phyloP scores from a whole-genome alignment of 2,329 filamentous ascomycete genomes.

The Cordyceps pruinosa region DNA sequence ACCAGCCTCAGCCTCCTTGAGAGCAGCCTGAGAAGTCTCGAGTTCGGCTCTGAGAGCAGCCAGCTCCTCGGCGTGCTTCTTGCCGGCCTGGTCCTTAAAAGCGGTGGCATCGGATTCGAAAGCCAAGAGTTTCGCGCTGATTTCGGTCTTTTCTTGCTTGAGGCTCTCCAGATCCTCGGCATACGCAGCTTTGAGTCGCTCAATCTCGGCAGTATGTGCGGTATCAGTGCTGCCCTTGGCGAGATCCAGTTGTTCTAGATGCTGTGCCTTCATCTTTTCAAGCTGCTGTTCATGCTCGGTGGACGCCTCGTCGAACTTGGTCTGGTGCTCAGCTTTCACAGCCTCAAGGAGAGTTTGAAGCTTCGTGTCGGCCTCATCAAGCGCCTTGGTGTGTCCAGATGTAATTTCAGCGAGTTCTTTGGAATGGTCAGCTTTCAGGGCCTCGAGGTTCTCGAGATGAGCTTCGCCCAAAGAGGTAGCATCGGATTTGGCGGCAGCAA shows the following conservation, averaged over 20 bases:
- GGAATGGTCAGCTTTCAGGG: not conserved
- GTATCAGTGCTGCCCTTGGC: not conserved
- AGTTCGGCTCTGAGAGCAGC: conserved; percentile 28
- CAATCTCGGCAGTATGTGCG: not conserved
- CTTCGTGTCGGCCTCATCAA: conserved; percentile 34
- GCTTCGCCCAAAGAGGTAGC: not conserved
- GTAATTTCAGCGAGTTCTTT: conserved; percentile 22
- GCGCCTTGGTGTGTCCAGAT: conserved; percentile 40
- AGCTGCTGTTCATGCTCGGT: conserved; percentile 3
- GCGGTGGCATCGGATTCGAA: conserved; percentile 17
- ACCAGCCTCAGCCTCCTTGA: conserved; percentile 38
- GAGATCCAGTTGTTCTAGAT: not conserved
- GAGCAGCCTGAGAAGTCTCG: conserved; percentile 35
- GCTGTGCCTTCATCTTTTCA: not conserved
- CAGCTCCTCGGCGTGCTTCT: conserved; percentile 30
- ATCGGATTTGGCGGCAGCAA: conserved; percentile 35
- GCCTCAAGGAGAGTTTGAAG: conserved; percentile 14
- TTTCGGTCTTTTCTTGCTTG: conserved; percentile 22
- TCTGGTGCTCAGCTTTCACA: conserved; percentile 34
- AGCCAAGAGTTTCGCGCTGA: conserved; percentile 25
- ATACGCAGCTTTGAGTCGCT: not conserved
- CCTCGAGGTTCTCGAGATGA: not conserved
- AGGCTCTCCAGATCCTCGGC: conserved; percentile 28
- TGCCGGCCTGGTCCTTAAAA: conserved; percentile 21
- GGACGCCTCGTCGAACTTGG: conserved; percentile 10